Evolutionary conservation across 225 moss, liverwort and hornwort genomes (phyloP), one percentile per base, ranked within the genome.

Genomic region (Takakia lepidozioides): DNA sequence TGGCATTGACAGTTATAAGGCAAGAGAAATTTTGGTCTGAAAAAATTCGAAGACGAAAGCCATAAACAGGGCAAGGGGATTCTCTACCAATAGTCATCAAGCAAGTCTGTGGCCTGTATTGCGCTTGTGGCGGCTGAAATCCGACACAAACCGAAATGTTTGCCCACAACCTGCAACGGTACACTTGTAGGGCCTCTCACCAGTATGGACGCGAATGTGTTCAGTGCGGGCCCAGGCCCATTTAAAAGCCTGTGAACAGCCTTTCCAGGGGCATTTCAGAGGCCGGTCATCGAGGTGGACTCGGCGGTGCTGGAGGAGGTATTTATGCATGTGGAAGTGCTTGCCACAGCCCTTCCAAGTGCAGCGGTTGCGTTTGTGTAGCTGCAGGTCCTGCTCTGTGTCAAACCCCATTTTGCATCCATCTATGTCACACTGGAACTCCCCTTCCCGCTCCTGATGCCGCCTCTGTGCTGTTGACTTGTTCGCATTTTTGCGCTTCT

Each of bases 211-310:
- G 13, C 92, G 76, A 25, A 93, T 83, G 25, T 93, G 92, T 66
- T 93, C 92, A n/a, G 92, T 93, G 26, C 92, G 64, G 29, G 92
- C 92, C 92, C 92, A 93, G 13, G 92, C 88, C 92, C 92, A 93
- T 48, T 93, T 93, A 32, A 93, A 93, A 2, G 92, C 61, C 46
- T 83, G 82, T 2, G 80, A 75, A 66, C 92, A 93, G 48, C 80
- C 88, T 64, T 74, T 72, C 56, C 85, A 83, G 18, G 85, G 88
- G 4, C 92, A 93, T 70, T 93, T 93, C 42, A 93, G 68, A 43
- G 92, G 92, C 53, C 92, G 74, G 61, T 93, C 92, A 35, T 88
- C 88, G 17, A 88, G 62, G 57, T 93, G 92, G 29, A 93, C 92
- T 48, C 92, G 72, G 50, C 92, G 88, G 51, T 93, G 92, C 51